A percentile compares a stretch with the other conserved stretches of the same genome.
Conservation (phyloP, 2,329 filamentous ascomycete species). For the Stachybotrys chlorohalonatus region DNA sequence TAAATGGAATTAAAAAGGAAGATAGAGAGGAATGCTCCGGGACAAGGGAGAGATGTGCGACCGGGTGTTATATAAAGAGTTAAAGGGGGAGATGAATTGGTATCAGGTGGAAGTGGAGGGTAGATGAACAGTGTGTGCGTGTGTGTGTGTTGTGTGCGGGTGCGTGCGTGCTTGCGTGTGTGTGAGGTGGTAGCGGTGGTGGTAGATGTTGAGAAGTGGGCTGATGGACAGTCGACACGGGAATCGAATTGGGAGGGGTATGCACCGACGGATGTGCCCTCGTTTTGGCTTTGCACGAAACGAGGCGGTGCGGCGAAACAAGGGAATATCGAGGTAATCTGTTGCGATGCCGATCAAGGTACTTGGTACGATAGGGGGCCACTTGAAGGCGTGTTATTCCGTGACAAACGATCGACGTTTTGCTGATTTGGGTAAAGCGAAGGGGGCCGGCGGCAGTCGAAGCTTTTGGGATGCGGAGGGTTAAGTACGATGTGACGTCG, state of each 20-base stretch:
- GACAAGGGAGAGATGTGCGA: background rate
- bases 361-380: no score
- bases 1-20: background rate
- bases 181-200: background rate
- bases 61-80: background rate
- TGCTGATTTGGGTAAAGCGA: slow-evolving; percentile 13
- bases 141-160: background rate
- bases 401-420: slow-evolving; percentile 17
- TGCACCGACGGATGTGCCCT: background rate
- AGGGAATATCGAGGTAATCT: slow-evolving; percentile 1
- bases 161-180: background rate
- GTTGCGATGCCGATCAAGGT: slow-evolving; percentile 9
- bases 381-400: slow-evolving; percentile 5
- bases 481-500: background rate
- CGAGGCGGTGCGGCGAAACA: background rate
- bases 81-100: background rate
- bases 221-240: background rate
- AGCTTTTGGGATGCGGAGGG: background rate
- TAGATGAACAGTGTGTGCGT: background rate
- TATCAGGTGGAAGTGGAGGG: background rate
- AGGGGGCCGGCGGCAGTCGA: slow-evolving; percentile 1
- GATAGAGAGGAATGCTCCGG: background rate
- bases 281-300: background rate
- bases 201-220: background rate
- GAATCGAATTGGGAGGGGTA: background rate